Conservation (phyloP, 2,329 filamentous ascomycete genomes). For the Tolypocladium inflatum region DNA sequence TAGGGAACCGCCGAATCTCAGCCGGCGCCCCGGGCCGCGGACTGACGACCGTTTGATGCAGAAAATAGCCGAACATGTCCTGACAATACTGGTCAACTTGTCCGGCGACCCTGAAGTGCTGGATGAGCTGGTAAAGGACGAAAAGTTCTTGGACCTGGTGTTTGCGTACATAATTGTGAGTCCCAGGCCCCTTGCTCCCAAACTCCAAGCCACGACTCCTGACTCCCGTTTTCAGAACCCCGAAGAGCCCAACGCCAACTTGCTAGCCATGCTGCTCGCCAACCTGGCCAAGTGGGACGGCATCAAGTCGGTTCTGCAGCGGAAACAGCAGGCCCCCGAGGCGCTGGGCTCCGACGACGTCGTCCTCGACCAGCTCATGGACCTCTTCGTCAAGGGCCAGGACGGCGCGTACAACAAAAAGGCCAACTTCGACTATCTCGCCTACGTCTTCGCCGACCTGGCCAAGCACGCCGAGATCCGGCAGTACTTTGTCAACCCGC, state of each 20-base stretch:
- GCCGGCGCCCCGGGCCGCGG: not conserved
- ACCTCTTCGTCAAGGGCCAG: constrained; percentile 90
- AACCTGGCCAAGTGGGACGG: constrained; percentile 78
- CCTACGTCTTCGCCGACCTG: constrained; percentile 89
- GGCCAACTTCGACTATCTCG: constrained; percentile 84
- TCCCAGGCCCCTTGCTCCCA: constrained; percentile 10
- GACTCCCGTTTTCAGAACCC: constrained; percentile 37
- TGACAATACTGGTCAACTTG: constrained; percentile 84
- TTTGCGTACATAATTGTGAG: constrained; percentile 65
- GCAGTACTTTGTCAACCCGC: constrained; percentile 62
- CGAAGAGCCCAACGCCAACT: constrained; percentile 73
- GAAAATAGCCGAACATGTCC: constrained; percentile 85
- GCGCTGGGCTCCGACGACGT: constrained; percentile 62
- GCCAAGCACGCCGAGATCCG: constrained; percentile 71
- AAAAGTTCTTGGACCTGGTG: constrained; percentile 68
- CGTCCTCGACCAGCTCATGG: constrained; percentile 83
- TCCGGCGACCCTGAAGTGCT: constrained; percentile 70
- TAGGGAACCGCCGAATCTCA: constrained; percentile 1
- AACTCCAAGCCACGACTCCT: not conserved
- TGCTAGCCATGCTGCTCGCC: constrained; percentile 84
- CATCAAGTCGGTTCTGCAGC: constrained; percentile 57
- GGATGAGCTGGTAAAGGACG: constrained; percentile 63
- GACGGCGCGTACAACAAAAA: constrained; percentile 73
- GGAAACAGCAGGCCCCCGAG: constrained; percentile 59
- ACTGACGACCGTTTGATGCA: constrained; percentile 22